A percentile compares a stretch with the other conserved stretches of the same genome.
Conservation (phyloP, 129 eudicot species). For the Flaveria ramosissima region DNA sequence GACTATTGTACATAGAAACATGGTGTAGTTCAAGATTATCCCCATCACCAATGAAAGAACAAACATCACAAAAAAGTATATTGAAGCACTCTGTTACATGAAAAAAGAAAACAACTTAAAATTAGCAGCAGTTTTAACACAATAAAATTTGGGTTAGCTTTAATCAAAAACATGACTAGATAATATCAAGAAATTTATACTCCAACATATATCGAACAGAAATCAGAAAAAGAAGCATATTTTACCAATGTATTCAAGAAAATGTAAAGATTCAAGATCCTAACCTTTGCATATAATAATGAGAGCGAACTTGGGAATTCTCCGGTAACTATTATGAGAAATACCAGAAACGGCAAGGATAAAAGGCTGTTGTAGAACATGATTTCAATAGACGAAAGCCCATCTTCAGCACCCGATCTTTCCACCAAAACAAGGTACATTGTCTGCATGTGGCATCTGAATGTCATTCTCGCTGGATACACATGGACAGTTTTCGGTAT, state of each 20-base stretch:
- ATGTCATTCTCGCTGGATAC: constrained; percentile 18
- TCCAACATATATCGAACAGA: not conserved
- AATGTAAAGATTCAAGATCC: constrained; percentile 9
- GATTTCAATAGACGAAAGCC: constrained; percentile 88
- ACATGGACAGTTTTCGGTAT: not conserved
- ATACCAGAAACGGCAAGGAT: constrained; percentile 79
- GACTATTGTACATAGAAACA: constrained; percentile 97
- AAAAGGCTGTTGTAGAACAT: constrained; percentile 92
- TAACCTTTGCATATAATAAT: constrained; percentile 77
- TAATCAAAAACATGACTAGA: not conserved
- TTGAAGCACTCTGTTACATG: constrained; percentile 62
- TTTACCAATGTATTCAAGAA: not conserved
- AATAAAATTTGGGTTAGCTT: not conserved
- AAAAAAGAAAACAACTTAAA: constrained; percentile 16
- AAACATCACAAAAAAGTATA: constrained; percentile 64
- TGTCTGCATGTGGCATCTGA: constrained; percentile 62
- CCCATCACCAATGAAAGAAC: constrained; percentile 93
- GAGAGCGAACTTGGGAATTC: constrained; percentile 84
- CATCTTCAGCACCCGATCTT: constrained; percentile 95
- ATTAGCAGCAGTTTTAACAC: constrained; percentile 5
- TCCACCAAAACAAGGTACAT: constrained; percentile 99
- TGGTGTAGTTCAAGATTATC: constrained; percentile 89
- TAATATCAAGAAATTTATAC: not conserved
- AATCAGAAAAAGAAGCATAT: not conserved
- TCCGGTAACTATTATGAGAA: constrained; percentile 73